A percentile compares a stretch with the other conserved stretches of the same genome.
These are phyloP conservation scores for Plantago lanceolata DNA, from an alignment of 305 asterid species.

Conservation along the genomic window DNA sequence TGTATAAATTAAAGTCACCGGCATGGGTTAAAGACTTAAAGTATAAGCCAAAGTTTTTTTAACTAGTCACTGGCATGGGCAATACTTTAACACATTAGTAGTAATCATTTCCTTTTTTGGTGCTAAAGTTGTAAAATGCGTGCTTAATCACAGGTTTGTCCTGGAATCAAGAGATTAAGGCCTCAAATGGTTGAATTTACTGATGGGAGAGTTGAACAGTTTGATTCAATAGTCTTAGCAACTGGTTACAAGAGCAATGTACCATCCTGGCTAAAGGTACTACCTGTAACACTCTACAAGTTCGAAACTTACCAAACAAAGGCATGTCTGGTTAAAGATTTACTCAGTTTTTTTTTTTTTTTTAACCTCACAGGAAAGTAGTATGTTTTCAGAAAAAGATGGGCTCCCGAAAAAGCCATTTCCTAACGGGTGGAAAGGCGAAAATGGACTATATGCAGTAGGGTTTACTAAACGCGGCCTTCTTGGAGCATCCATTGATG, in stretches of 20 bases:
- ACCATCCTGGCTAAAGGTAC: conserved; percentile 84
- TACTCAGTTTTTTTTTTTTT: not conserved
- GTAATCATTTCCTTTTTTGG: no score
- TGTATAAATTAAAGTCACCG: no score
- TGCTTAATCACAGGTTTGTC: conserved; percentile 42
- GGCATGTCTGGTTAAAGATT: conserved; percentile 28
- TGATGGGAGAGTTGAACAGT: conserved; percentile 57
- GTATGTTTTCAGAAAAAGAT: conserved; percentile 76
- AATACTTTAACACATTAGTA: no score
- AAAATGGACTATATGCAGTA: conserved; percentile 77
- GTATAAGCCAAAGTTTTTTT: no score
- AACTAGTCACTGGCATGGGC: no score
- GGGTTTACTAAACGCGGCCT: conserved; percentile 98
- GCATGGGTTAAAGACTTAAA: no score
- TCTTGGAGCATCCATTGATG: conserved; percentile 92
- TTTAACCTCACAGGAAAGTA: conserved; percentile 47
- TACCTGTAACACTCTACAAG: not conserved
- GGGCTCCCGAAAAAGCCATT: conserved; percentile 83
- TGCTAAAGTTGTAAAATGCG: not conserved
- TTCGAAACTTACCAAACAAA: conserved; percentile 3
- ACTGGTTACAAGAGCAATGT: conserved; percentile 96
- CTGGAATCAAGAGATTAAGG: conserved; percentile 48
- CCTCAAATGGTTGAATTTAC: conserved; percentile 53
- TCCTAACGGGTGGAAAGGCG: conserved; percentile 97
- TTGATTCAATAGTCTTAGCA: conserved; percentile 76